Percentiles rank a stretch among this genome's conserved stretches.
Evolutionary conservation across 306 rosid genomes (phyloP).

Genomic region (Adenanthera pavonina): DNA sequence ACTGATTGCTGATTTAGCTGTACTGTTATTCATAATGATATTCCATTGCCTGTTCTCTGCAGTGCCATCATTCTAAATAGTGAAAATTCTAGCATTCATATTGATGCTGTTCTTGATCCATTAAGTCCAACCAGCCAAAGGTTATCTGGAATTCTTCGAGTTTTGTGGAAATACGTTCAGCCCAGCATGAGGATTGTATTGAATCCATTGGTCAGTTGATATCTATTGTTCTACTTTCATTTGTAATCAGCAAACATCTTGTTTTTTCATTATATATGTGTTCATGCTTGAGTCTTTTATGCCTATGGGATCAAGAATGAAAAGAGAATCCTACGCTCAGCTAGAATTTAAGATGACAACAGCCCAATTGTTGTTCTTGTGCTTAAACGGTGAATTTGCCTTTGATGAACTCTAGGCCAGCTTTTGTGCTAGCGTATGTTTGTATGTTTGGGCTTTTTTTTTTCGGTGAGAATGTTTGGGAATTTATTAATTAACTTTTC

Average conservation of each 20-base stretch:
- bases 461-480: neutral
- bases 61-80: slow-evolving; percentile 80
- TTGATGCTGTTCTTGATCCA: slow-evolving; percentile 95
- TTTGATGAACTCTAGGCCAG: slow-evolving; percentile 4
- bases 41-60: slow-evolving; percentile 47
- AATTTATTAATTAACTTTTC: slow-evolving; percentile 7
- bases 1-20: slow-evolving; percentile 17
- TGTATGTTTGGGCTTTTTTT: neutral
- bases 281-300: slow-evolving; percentile 13
- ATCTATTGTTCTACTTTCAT: slow-evolving; percentile 25
- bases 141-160: slow-evolving; percentile 84
- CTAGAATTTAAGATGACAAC: slow-evolving; percentile 24
- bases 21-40: slow-evolving; percentile 33
- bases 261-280: neutral
- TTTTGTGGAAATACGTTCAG: slow-evolving; percentile 75
- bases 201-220: slow-evolving; percentile 87
- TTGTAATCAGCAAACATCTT: slow-evolving; percentile 14
- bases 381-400: slow-evolving; percentile 21
- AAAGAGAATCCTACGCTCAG: slow-evolving; percentile 14
- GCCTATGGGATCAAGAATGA: slow-evolving; percentile 21
- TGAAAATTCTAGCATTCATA: slow-evolving; percentile 83
- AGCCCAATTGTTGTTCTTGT: slow-evolving; percentile 9
- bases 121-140: slow-evolving; percentile 91
- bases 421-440: neutral
- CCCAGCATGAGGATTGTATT: slow-evolving; percentile 97